Evolutionary conservation across 2,329 filamentous ascomycete species (phyloP), one percentile per base, ranked within the genome.

Genomic region (Colletotrichum gloeosporioides): DNA sequence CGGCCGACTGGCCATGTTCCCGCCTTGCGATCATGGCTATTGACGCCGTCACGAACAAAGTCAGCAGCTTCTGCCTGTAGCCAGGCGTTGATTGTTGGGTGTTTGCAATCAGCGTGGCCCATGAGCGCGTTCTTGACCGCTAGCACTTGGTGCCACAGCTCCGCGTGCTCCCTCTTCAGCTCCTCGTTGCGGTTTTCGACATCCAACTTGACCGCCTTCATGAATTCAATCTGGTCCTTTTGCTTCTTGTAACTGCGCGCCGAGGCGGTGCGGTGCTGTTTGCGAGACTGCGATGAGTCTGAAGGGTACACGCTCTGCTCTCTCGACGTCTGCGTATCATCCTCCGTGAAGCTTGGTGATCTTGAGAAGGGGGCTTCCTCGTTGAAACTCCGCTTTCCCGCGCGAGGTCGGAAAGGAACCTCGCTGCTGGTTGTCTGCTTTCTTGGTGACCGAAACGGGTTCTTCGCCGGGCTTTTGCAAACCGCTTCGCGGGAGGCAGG

Each of bases 201-300:
- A 5, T 49, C 15, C 8, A n/a, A 8, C 36, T 66, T 72, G 16
- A 61, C 57, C 6, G 49, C 53, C 32, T 77, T 34, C 15, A 77
- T 64, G 16, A 76, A 73, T 8, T 57, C 64, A 4, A 31, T 63
- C 8, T 68, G 68, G 5, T 71, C 59, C 31, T 77, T 77, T 29
- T 76, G 72, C 61, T 72, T 75, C 49, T 63, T 73, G 72, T 73
- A 77, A n/a, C 72, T 77, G 9, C 73, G 72, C 16, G 76, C 76
- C 15, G 76, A 77, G 4, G 76, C 69, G 9, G 55, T 68, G 9
- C 76, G 69, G 13, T 77, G 76, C 8, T 73, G 76, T 9, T 77
- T 64, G 4, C 73, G 68, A 3, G 15, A 36, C 34, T 36, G 34
- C 7, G 34, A 36, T 3, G 34, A 36, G 7, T 36, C 34, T 8